These are phyloP conservation scores for Pyrenophora graminea DNA, from an alignment of 2,329 filamentous ascomycete genomes.

Conservation along the genomic window DNA sequence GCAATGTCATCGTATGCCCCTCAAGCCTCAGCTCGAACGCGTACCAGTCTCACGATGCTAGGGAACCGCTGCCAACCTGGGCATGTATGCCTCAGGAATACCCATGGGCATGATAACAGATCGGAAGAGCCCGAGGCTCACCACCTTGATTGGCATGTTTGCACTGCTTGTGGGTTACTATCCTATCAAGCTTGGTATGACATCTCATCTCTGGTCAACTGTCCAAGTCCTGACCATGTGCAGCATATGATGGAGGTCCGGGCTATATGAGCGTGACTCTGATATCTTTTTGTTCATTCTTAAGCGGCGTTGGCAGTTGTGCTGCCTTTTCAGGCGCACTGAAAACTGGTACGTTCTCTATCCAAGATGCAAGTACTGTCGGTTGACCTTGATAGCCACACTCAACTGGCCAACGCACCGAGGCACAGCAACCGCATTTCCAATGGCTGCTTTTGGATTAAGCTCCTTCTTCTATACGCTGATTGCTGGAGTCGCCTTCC, in stretches of 20 bases:
- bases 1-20: conserved; percentile 77
- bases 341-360: conserved; percentile 62
- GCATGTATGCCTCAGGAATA: conserved; percentile 91
- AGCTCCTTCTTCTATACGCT: conserved; percentile 96
- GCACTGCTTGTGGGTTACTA: conserved; percentile 81
- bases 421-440: conserved; percentile 92
- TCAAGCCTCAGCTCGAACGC: not conserved
- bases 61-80: conserved; percentile 76
- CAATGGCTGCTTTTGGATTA: conserved; percentile 87
- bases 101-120: conserved; percentile 89
- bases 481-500: conserved; percentile 75
- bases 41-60: conserved; percentile 37
- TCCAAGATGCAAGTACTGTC: not conserved
- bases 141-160: conserved; percentile 74
- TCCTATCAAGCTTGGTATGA: conserved; percentile 68
- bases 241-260: conserved; percentile 72
- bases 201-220: not conserved
- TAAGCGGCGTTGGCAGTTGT: conserved; percentile 87
- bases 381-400: conserved; percentile 62
- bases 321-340: conserved; percentile 87
- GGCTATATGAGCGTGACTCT: conserved; percentile 59
- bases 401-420: conserved; percentile 90
- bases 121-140: conserved; percentile 75
- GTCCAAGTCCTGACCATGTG: conserved; percentile 34
- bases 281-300: conserved; percentile 81